phyloP scores from a whole-genome alignment of 2,329 filamentous ascomycete species.

The Fusarium nurragi region DNA sequence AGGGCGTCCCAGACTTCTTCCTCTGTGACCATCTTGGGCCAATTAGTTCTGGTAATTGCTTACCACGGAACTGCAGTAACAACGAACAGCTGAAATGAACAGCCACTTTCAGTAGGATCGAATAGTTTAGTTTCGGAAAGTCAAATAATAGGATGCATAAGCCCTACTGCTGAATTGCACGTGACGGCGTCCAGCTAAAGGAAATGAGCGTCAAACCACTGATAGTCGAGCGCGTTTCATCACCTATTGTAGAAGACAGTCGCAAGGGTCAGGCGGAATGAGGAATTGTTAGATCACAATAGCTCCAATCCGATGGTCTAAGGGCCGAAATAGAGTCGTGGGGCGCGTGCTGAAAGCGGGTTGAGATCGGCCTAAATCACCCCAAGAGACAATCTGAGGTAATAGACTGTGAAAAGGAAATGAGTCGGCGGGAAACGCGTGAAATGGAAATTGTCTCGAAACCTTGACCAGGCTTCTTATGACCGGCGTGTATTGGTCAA shows the following conservation, averaged over 20 bases:
- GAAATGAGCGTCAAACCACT: conserved; percentile 3
- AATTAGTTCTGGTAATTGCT: not conserved
- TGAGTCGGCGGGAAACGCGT: conserved; percentile 28
- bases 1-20: conserved; percentile 46
- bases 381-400: conserved; percentile 21
- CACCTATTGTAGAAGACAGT: conserved; percentile 18
- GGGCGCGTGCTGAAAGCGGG: conserved; percentile 33
- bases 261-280: conserved; percentile 16
- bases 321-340: conserved; percentile 39
- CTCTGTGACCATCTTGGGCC: conserved; percentile 34
- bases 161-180: conserved; percentile 9
- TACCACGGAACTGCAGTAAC: not conserved
- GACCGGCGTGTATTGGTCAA: conserved; percentile 24
- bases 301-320: conserved; percentile 33
- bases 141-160: conserved; percentile 11
- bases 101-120: not conserved
- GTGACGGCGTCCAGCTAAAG: conserved; percentile 4
- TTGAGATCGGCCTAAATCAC: conserved; percentile 23
- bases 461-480: conserved; percentile 7
- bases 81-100: not conserved
- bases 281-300: conserved; percentile 30
- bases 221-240: conserved; percentile 12
- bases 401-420: conserved; percentile 25
- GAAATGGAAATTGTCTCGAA: conserved; percentile 11
- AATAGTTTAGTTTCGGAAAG: conserved; percentile 1